These are phyloP conservation scores for Cutaneotrichosporon spelunceum DNA, from an alignment of 1,284 basidiomycete genomes.

Conservation along the genomic window DNA sequence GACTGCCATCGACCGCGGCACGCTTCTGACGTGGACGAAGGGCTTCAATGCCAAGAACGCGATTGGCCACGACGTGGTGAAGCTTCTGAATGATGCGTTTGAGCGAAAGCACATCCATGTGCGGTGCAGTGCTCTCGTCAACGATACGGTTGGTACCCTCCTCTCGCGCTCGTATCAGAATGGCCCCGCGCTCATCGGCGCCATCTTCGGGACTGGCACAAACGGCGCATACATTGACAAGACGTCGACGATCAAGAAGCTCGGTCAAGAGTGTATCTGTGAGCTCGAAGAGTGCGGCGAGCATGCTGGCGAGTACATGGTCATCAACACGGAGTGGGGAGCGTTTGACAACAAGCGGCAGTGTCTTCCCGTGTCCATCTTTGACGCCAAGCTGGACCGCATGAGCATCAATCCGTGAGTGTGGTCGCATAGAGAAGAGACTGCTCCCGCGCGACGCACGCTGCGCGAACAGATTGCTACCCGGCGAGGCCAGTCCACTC, in stretches of 20 bases:
- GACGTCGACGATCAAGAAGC: conserved; percentile 76
- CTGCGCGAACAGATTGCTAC: background rate
- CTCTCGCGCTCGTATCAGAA: conserved; percentile 87
- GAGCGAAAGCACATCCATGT: conserved; percentile 92
- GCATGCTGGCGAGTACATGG: conserved; percentile 68
- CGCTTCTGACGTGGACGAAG: conserved; percentile 95
- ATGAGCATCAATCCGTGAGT: conserved; percentile 81
- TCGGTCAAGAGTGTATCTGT: conserved; percentile 61
- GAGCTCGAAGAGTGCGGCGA: conserved; percentile 52
- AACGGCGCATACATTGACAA: conserved; percentile 96
- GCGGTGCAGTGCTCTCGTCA: conserved; percentile 88
- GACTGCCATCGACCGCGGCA: conserved; percentile 83
- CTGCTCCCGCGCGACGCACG: background rate
- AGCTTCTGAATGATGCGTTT: conserved; percentile 87
- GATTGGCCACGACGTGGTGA: conserved; percentile 85
- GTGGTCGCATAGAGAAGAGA: background rate
- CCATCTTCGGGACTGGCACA: conserved; percentile 96
- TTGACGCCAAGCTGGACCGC: conserved; percentile 88
- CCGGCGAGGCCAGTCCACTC: background rate
- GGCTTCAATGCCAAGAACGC: conserved; percentile 89
- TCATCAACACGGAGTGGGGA: conserved; percentile 98
- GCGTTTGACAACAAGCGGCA: conserved; percentile 85
- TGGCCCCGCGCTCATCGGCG: conserved; percentile 79
- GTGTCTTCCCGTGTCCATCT: conserved; percentile 86
- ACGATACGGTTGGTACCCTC: conserved; percentile 94